Percentiles rank a stretch among this genome's conserved stretches.
Evolutionary conservation across 345 rosid species (phyloP).

Genomic region (Jatropha curcas): DNA sequence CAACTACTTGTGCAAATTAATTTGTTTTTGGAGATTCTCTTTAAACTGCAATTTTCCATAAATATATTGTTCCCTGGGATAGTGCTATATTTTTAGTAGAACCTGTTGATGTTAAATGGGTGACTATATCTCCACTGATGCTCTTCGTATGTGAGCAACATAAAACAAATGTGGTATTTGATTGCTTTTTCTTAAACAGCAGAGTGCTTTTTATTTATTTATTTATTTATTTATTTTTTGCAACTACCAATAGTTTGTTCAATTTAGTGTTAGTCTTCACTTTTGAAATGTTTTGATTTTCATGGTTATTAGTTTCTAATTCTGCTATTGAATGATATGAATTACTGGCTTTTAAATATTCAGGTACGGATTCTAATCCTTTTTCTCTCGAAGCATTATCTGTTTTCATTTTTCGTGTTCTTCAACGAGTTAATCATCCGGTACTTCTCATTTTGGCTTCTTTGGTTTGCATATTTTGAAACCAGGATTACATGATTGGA

Average conservation of each 20-base stretch:
- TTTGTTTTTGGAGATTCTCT: not conserved
- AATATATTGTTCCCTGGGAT: not conserved
- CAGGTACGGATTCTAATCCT: constrained; percentile 89
- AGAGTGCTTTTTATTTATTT: too few species aligned
- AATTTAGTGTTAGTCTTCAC: not conserved
- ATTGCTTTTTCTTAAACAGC: not conserved
- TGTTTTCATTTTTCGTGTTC: constrained; percentile 87
- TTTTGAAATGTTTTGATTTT: not conserved
- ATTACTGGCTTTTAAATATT: constrained; percentile 13
- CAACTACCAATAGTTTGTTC: not conserved
- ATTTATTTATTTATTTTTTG: not conserved
- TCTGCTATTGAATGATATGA: not conserved
- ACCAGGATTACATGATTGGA: not conserved
- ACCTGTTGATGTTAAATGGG: not conserved
- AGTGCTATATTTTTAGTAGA: not conserved
- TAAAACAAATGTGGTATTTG: not conserved
- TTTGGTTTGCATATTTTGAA: not conserved
- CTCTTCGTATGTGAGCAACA: not conserved
- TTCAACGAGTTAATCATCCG: constrained; percentile 86
- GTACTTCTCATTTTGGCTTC: constrained; percentile 37
- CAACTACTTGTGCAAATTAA: not conserved
- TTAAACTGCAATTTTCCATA: not conserved
- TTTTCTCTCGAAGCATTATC: constrained; percentile 91
- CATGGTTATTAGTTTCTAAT: not conserved
- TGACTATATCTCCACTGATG: not conserved